Evolutionary conservation across 192 early-diverging fungal species (phyloP).

Genomic region (Podila epicladia): DNA sequence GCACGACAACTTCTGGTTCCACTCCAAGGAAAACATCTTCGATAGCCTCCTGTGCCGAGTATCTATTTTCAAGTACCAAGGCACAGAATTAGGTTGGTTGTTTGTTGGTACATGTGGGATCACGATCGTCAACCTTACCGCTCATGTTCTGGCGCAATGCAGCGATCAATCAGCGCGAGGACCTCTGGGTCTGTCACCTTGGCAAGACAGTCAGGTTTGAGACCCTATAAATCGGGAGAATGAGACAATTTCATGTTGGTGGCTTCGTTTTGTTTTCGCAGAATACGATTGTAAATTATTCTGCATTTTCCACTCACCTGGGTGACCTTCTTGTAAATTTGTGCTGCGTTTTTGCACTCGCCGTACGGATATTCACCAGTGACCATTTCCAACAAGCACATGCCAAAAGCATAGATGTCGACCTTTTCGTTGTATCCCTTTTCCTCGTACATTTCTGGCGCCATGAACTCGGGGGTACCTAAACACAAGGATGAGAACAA

Average conservation of each 20-base stretch:
- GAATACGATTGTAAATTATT: background rate
- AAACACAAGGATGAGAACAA: slow-evolving; percentile 9
- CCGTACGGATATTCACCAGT: slow-evolving; percentile 86
- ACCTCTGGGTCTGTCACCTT: slow-evolving; percentile 73
- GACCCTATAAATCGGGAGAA: slow-evolving; percentile 52
- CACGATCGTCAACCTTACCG: slow-evolving; percentile 36
- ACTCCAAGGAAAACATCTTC: slow-evolving; percentile 79
- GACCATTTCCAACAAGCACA: slow-evolving; percentile 86
- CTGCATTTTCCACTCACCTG: slow-evolving; percentile 51
- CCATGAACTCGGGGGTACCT: slow-evolving; percentile 85
- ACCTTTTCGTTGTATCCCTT: slow-evolving; percentile 85
- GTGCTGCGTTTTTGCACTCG: slow-evolving; percentile 85
- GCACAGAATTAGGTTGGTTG: background rate
- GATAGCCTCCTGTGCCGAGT: slow-evolving; percentile 75
- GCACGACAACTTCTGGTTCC: slow-evolving; percentile 78
- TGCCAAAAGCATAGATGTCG: slow-evolving; percentile 88
- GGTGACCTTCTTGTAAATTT: slow-evolving; percentile 82
- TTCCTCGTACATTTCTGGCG: slow-evolving; percentile 89
- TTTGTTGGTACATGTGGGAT: background rate
- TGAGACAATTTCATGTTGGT: background rate
- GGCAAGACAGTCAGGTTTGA: slow-evolving; percentile 77
- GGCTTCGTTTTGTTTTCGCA: background rate
- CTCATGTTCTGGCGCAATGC: slow-evolving; percentile 72
- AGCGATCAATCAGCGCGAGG: slow-evolving; percentile 69
- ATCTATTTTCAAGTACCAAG: slow-evolving; percentile 38